Base-by-base conservation (phyloP, 306 rosid genomes). In the Vachellia pachyceras region DNA sequence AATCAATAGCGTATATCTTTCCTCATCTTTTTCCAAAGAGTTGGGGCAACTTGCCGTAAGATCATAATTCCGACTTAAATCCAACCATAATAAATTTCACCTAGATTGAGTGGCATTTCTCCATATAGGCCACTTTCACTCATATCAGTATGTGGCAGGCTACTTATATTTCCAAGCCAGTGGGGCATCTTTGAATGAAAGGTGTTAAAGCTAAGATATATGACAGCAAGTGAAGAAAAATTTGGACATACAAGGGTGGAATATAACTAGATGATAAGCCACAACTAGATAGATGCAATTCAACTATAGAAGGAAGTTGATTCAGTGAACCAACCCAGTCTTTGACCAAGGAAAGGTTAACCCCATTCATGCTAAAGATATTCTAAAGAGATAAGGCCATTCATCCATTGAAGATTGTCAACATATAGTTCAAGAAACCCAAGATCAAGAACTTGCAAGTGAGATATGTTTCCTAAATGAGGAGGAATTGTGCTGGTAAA, bases 81-180 rank as follows among this genome's bases (percentile, higher is more conserved):
- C 6, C 39, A 88, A 46, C n/a, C 1, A 41, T 52, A 29, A n/a
- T 71, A 90, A 79, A 71, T 77, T 25, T 82, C 79, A 23, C 87
- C 5, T 0, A 87, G 80, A 12, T 84, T 85, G 10, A 85, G 93
- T 22, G 91, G 89, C 57, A 89, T 85, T 73, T 82, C 85, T 77
- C 88, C 92, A 79, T 79, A 67, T 41, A 89, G 41, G 52, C 23
- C 11, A 37, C 40, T 68, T 1, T 1, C 0, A 17, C 85, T 77
- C 23, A 87, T 64, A 72, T 75, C 79, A 50, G 85, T 41, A 25
- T 52, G 17, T 15, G 46, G 58, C 46, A 90, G 55, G 80, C 81
- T 85, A 81, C 73, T 87, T 20, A 85, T 77, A 39, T 83, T 83
- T 20, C 66, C 70, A 75, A 87, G 78, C 89, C 92, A 87, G 69